Percentiles rank a stretch among this genome's conserved stretches.
phyloP scores from a whole-genome alignment of 352 stramenopile genomes.

The Phytophthora constricta region DNA sequence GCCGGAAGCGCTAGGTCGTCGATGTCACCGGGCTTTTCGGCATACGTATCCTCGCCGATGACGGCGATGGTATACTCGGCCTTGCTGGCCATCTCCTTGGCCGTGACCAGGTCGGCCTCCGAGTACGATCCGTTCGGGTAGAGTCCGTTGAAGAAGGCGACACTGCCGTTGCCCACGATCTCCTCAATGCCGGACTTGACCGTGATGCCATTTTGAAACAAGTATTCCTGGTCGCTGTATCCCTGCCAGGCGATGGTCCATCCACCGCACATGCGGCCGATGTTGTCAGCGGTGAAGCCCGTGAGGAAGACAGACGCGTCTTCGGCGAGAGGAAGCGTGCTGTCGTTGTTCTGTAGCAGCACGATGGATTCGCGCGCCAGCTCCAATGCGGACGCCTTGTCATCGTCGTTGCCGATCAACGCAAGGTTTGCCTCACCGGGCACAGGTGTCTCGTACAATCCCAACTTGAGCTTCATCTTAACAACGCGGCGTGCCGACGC shows the following conservation, averaged over 20 bases:
- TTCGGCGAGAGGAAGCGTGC: conserved; percentile 16
- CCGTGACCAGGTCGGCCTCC: conserved; percentile 33
- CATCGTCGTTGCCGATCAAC: conserved; percentile 48
- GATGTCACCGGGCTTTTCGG: conserved; percentile 49
- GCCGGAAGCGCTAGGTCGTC: conserved; percentile 22
- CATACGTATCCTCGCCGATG: conserved; percentile 46
- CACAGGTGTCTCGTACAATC: conserved; percentile 64
- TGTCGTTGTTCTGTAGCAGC: conserved; percentile 34
- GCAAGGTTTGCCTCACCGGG: conserved; percentile 45
- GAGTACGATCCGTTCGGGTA: conserved; percentile 34
- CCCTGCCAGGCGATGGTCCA: conserved; percentile 50
- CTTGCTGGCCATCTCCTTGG: conserved; percentile 29
- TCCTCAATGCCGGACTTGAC: conserved; percentile 37
- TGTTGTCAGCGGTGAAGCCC: conserved; percentile 38
- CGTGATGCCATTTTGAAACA: conserved; percentile 35
- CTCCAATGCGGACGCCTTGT: conserved; percentile 55
- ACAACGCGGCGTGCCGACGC: conserved; percentile 64
- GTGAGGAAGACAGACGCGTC: conserved; percentile 33
- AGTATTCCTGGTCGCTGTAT: conserved; percentile 32
- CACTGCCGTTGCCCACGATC: conserved; percentile 24
- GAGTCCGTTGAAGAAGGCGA: conserved; percentile 43
- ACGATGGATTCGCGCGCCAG: conserved; percentile 45
- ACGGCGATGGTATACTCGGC: conserved; percentile 43
- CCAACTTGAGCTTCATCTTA: conserved; percentile 67
- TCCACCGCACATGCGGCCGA: conserved; percentile 42